These are phyloP conservation scores for Fusarium verrucosum DNA, from an alignment of 2,329 filamentous ascomycete genomes.

Conservation along the genomic window DNA sequence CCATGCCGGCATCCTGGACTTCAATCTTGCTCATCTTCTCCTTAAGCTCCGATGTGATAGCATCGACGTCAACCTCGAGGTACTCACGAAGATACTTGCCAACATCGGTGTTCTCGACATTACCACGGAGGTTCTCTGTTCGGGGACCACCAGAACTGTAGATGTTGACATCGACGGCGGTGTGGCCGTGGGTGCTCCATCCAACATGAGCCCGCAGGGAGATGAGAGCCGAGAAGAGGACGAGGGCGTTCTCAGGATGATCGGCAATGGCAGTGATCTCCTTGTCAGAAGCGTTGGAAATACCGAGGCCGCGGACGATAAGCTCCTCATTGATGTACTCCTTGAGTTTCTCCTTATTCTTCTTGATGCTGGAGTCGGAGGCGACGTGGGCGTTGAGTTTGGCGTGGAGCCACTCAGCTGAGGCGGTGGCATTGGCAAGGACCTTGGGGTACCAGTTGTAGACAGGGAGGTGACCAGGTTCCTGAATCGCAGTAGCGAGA, in stretches of 20 bases:
- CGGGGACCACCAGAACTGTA: slow-evolving; percentile 79
- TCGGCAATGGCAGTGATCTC: slow-evolving; percentile 76
- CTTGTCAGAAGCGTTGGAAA: slow-evolving; percentile 73
- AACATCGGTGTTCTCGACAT: slow-evolving; percentile 94
- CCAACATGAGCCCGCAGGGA: slow-evolving; percentile 88
- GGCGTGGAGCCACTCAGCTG: slow-evolving; percentile 73
- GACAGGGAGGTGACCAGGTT: slow-evolving; percentile 62
- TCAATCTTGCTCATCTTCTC: slow-evolving; percentile 55
- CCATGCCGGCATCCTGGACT: slow-evolving; percentile 17
- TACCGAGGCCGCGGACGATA: slow-evolving; percentile 76
- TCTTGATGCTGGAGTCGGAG: slow-evolving; percentile 45
- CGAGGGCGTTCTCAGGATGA: slow-evolving; percentile 62
- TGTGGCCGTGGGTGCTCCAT: slow-evolving; percentile 94
- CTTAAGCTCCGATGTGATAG: slow-evolving; percentile 78
- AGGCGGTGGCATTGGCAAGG: slow-evolving; percentile 79
- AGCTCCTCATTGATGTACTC: slow-evolving; percentile 75
- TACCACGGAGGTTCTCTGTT: slow-evolving; percentile 75
- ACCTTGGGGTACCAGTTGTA: slow-evolving; percentile 84
- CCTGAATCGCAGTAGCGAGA: slow-evolving; percentile 78
- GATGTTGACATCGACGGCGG: slow-evolving; percentile 94
- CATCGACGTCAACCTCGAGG: slow-evolving; percentile 79
- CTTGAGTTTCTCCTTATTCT: slow-evolving; percentile 56
- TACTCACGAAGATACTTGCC: slow-evolving; percentile 84
- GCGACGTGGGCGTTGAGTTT: slow-evolving; percentile 70
- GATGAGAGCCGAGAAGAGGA: slow-evolving; percentile 82